Base-by-base conservation (phyloP, 1,139 yeast species). In the Pichia sp. region DNA sequence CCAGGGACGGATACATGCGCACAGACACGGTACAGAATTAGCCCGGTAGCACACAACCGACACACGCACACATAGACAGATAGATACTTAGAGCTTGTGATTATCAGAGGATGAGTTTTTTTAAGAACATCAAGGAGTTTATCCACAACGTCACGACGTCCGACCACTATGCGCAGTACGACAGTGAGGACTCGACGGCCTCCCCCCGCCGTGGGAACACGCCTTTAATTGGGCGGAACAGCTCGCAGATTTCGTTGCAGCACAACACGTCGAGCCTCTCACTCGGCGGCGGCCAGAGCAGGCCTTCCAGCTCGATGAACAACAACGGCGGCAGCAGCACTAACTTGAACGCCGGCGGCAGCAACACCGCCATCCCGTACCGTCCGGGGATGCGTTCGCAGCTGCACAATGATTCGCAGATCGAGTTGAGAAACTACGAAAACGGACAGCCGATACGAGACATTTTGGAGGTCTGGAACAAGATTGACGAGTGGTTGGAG, bases 401-500 rank as follows among this genome's bases (percentile, higher is more conserved):
- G 52, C 68, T 80, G 55, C 73, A 75, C 57, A 67, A 75, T 50
- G 73, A 73, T 57, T 55, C 68, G 5, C 68, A 68, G 48, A 73
- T 80, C 65, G 78, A 78, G 60, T 69, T 80, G 64, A 75, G 75
- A 61, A 81, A 80, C 58, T 78, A 76, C 60, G 70, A 72, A 45
- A 64, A 75, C 53, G 85, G 86, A 3, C 80, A 76, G 58, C 87
- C 90, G 20, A 88, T 91, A 6, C 93, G 95, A 8, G 77, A 89
- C 12, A 77, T 87, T 20, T 78, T 78, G 55, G 79, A 86, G 16
- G 77, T 90, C 56, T 87, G 95, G 95, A 81, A 79, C 58, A 76
- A 91, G 58, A 77, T 88, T 60, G 92, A 85, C 63, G 70, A 74
- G 45, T 87, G 92, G 88, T 73, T 87, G 58, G 95, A 87, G 48